Conservation (phyloP, 805 yeast species). For the Metschnikowia lachancei region DNA sequence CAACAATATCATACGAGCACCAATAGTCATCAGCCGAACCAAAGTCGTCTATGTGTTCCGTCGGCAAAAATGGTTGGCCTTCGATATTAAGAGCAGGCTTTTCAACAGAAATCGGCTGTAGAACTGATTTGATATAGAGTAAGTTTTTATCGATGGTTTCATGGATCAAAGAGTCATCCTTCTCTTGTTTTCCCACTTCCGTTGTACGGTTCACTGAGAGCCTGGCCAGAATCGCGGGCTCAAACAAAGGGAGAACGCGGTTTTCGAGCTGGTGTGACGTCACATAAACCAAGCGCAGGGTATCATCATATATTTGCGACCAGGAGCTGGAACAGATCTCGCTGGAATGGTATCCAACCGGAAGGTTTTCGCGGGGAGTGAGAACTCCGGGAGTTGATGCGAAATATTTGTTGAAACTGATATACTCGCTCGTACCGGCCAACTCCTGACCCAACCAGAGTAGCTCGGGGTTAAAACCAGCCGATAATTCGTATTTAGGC, state of each 20-base stretch:
- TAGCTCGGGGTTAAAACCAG: slow-evolving; percentile 21
- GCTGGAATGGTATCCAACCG: slow-evolving; percentile 22
- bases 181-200: slow-evolving; percentile 2
- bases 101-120: slow-evolving; percentile 27
- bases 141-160: slow-evolving; percentile 20
- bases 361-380: slow-evolving; percentile 28
- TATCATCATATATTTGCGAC: slow-evolving; percentile 33
- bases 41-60: slow-evolving; percentile 22
- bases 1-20: slow-evolving; percentile 36
- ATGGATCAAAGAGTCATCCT: slow-evolving; percentile 13
- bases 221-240: slow-evolving; percentile 18
- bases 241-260: slow-evolving; percentile 21
- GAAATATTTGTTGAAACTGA: slow-evolving; percentile 26
- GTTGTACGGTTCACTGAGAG: slow-evolving; percentile 9
- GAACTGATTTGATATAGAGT: slow-evolving; percentile 22
- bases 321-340: slow-evolving; percentile 40
- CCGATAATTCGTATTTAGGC: slow-evolving; percentile 20
- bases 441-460: slow-evolving; percentile 38
- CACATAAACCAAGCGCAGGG: slow-evolving; percentile 26
- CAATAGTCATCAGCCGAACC: slow-evolving; percentile 25
- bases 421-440: slow-evolving; percentile 22
- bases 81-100: slow-evolving; percentile 17
- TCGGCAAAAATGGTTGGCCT: slow-evolving; percentile 29
- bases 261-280: slow-evolving; percentile 39
- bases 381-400: slow-evolving; percentile 32